Evolutionary conservation across 2,329 filamentous ascomycete genomes (phyloP).

Genomic region (Corynespora cassiicola): DNA sequence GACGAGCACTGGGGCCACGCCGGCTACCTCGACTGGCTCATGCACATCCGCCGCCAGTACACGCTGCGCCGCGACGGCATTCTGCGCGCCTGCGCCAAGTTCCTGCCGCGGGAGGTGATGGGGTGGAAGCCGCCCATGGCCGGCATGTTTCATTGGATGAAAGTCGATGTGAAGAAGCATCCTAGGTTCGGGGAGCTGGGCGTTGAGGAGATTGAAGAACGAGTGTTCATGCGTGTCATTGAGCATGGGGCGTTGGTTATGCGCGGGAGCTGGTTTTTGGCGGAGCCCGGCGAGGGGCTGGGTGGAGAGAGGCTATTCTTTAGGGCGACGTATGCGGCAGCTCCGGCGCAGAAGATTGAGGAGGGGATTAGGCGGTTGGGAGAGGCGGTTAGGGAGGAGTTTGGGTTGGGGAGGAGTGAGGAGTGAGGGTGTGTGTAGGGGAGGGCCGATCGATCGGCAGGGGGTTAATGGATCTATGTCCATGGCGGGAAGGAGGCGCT

Average conservation of each 20-base stretch:
- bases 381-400: conserved; percentile 70
- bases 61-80: conserved; percentile 79
- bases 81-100: conserved; percentile 78
- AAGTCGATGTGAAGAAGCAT: conserved; percentile 70
- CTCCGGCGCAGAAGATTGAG: conserved; percentile 60
- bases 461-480: too few species aligned
- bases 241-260: conserved; percentile 80
- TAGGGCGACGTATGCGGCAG: conserved; percentile 87
- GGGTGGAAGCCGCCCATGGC: conserved; percentile 81
- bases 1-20: conserved; percentile 94
- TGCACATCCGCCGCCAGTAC: conserved; percentile 81
- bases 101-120: conserved; percentile 76
- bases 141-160: conserved; percentile 95
- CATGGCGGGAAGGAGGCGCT: conserved; percentile 9
- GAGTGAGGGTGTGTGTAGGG: conserved; percentile 5
- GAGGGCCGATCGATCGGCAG: too few species aligned
- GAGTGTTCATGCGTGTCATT: conserved; percentile 81
- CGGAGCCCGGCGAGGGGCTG: conserved; percentile 67
- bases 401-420: conserved; percentile 50
- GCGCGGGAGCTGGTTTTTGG: conserved; percentile 89
- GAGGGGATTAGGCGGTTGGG: conserved; percentile 70
- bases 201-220: conserved; percentile 76
- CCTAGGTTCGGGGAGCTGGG: conserved; percentile 60
- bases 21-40: conserved; percentile 89
- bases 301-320: conserved; percentile 84